Conservation (phyloP, 257 asterid genomes). For the Salvia hispanica region DNA sequence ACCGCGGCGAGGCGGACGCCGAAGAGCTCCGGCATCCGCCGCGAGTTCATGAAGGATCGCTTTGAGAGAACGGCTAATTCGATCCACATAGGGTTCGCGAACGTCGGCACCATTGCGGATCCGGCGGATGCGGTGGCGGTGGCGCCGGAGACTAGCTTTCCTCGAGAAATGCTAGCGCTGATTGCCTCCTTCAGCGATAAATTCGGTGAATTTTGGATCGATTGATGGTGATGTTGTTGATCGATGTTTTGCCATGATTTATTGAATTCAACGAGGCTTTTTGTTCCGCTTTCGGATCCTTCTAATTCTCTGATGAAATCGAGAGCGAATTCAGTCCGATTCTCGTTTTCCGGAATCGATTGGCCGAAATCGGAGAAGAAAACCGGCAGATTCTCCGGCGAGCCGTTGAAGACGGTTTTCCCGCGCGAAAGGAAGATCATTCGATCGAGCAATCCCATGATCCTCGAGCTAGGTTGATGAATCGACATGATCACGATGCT, state of each 20-base stretch:
- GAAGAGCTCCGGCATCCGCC: conserved; percentile 73
- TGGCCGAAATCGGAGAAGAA: conserved; percentile 69
- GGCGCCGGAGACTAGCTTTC: conserved; percentile 73
- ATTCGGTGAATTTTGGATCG: neutral
- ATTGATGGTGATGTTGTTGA: conserved; percentile 11
- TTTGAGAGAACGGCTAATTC: conserved; percentile 52
- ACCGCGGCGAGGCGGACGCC: conserved; percentile 50
- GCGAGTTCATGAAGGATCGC: conserved; percentile 53
- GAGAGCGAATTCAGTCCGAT: conserved; percentile 64
- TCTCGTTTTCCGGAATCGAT: conserved; percentile 68
- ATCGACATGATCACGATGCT: conserved; percentile 78
- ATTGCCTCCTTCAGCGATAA: conserved; percentile 63
- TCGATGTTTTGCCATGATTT: conserved; percentile 52
- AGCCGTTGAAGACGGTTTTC: conserved; percentile 61
- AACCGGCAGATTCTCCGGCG: conserved; percentile 49
- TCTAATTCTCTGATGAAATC: conserved; percentile 69
- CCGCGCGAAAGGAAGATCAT: conserved; percentile 67
- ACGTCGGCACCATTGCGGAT: conserved; percentile 49
- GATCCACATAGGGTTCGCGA: conserved; percentile 62
- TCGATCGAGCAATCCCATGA: conserved; percentile 59
- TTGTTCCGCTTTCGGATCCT: conserved; percentile 56
- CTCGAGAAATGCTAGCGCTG: conserved; percentile 63
- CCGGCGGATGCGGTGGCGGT: conserved; percentile 29
- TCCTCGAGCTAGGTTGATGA: conserved; percentile 80
- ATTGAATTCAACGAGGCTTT: conserved; percentile 60